Base-by-base conservation (phyloP, 2,329 filamentous ascomycete genomes). In the Aspergillus oerlinghausenensis region DNA sequence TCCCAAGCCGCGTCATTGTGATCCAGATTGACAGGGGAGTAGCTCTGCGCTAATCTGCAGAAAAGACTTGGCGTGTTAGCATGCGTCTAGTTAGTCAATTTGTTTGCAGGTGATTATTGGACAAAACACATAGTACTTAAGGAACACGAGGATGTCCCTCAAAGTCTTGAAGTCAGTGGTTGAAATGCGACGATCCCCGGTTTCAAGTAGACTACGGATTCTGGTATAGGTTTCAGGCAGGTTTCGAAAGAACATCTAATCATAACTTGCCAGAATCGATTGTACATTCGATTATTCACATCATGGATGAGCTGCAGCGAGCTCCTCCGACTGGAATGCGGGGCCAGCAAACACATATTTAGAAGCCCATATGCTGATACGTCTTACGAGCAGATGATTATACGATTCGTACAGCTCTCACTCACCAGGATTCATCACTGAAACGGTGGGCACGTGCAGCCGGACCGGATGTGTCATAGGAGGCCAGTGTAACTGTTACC, bases 1-100 rank as follows among this genome's bases (percentile, higher is more conserved):
- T 58, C 55, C 50, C 14, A 50, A 56, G 55, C 55, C 55, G 55
- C 55, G 55, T 56, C 55, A 56, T 56, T 21, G 29, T 19, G 8
- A 23, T 48, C 21, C 35, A 40, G 45, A 28, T 32, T 35, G 50
- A 45, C 42, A 29, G 42, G 51, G 49, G 32, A 35, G 10, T 17
- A 14, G 4, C 4, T 32, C 29, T 32, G 29, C 29, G 11, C 29
- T 32, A 32, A 4, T 14, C 42, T 48, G 54, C 43, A 52, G 10
- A 25, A 11, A 19, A 4, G 29, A 52, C 54, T 56, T 56, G 54
- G 54, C 54, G 19, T 45, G 19, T 5, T 19, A 45, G 42, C 42
- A 4, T 45, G 42, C 11, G 8, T 45, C 10, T 45, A 45, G 42
- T 11, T 45, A 23, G 42, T 45, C 7, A 3, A 23, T 45, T 45